Conservation (phyloP, 2,329 filamentous ascomycete species). For the Harringtonia aguacate region DNA sequence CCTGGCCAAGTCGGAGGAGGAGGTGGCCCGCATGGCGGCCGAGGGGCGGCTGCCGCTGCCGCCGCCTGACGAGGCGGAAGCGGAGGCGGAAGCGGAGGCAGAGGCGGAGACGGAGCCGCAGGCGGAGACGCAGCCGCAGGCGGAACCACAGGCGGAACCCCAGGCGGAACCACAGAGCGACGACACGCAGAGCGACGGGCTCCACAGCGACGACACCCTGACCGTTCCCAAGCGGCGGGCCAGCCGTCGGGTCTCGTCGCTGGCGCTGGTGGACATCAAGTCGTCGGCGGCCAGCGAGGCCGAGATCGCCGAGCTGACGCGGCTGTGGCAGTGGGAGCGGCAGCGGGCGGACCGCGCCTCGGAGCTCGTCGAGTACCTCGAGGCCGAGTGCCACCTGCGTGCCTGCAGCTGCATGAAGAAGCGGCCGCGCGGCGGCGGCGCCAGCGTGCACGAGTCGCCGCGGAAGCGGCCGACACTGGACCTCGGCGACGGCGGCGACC, state of each 20-base stretch:
- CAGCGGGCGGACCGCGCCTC: conserved; percentile 57
- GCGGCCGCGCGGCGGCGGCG: conserved; percentile 20
- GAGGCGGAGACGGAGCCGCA: conserved; percentile 27
- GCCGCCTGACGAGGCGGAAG: conserved; percentile 23
- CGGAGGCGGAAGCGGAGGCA: conserved; percentile 40
- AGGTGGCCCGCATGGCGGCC: conserved; percentile 57
- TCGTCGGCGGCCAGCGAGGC: conserved; percentile 45
- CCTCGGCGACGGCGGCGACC: conserved; percentile 26
- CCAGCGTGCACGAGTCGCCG: conserved; percentile 20
- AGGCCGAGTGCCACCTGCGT: conserved; percentile 61
- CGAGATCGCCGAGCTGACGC: conserved; percentile 47
- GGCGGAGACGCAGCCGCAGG: too few species aligned
- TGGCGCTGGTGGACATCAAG: conserved; percentile 37
- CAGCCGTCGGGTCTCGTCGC: conserved; percentile 31
- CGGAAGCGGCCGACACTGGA: conserved; percentile 24
- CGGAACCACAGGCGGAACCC: conserved; percentile 21
- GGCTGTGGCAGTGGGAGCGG: conserved; percentile 44
- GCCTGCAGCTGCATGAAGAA: conserved; percentile 51
- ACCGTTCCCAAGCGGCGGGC: conserved; percentile 47
- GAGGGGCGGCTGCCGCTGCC: conserved; percentile 61
- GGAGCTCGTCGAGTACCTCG: conserved; percentile 65
- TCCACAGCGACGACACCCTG: neutral
- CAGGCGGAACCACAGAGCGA: neutral
- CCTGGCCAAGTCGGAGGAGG: conserved; percentile 60
- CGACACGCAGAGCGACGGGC: neutral